phyloP scores from a whole-genome alignment of 805 yeast genomes.

The Wickerhamiella hasegawae region DNA sequence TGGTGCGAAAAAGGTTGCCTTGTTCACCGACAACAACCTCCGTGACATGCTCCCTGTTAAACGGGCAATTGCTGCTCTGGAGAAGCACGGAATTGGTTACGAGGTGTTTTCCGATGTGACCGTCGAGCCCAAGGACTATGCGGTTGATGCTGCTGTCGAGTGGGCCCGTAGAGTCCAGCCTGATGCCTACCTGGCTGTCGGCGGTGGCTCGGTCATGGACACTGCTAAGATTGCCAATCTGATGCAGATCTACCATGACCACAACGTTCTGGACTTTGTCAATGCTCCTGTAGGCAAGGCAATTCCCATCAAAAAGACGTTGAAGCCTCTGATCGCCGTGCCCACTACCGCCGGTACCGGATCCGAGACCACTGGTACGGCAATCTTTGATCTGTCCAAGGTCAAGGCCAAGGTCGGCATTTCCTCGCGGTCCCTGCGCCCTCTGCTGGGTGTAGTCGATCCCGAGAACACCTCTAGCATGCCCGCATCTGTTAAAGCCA shows the following conservation, averaged over 20 bases:
- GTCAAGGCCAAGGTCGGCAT: conserved; percentile 29
- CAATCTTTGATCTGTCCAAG: conserved; percentile 27
- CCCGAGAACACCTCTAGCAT: conserved; percentile 26
- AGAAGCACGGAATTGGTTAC: conserved; percentile 21
- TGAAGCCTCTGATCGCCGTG: conserved; percentile 28
- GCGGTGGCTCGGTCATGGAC: conserved; percentile 34
- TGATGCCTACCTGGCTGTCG: conserved; percentile 29
- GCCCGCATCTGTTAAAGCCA: conserved; percentile 28
- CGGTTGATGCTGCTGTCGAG: conserved; percentile 21
- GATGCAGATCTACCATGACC: conserved; percentile 27
- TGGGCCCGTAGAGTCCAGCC: conserved; percentile 24
- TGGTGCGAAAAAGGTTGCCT: conserved; percentile 21
- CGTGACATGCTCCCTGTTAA: conserved; percentile 18
- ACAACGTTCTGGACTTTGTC: conserved; percentile 28
- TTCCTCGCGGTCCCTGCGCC: conserved; percentile 28
- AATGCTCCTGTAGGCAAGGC: conserved; percentile 28
- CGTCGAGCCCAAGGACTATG: conserved; percentile 25
- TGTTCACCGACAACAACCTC: conserved; percentile 23
- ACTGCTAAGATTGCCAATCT: conserved; percentile 29
- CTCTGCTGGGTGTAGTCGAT: conserved; percentile 29
- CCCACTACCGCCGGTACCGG: conserved; percentile 35
- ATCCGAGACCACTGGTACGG: conserved; percentile 32
- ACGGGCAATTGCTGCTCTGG: conserved; percentile 21
- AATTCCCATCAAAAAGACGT: conserved; percentile 19
- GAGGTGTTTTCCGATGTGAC: conserved; percentile 23